Base-by-base conservation (phyloP, 2,329 filamentous ascomycete genomes). In the Lachnellula occidentalis region DNA sequence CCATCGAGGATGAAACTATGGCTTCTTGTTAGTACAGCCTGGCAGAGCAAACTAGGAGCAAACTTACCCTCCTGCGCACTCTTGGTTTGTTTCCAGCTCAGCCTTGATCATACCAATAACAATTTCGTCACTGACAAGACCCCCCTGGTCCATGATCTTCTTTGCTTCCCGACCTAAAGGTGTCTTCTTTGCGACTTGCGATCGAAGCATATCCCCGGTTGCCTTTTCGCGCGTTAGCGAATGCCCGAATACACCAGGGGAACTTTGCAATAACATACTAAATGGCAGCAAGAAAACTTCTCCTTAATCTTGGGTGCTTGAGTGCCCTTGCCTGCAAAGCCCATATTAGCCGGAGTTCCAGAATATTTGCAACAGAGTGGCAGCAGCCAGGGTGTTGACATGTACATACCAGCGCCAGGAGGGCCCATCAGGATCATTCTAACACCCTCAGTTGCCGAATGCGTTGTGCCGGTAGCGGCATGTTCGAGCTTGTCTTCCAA, bases 61-160 rank as follows among this genome's bases (percentile, higher is more conserved):
- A 51, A 76, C 82, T 66, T 80, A 96, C 92, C 94, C 94, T 75
- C 92, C 92, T 78, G 89, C 89, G 83, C 94, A 99, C 78, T 99
- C 92, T 69, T 82, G 76, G 79, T 99, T 99, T 76, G 81, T 87
- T 69, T 95, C 88, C 50, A 99, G 82, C 81, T 99, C 92, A 72
- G 87, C 88, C 84, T 94, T 92, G 79, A 99, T 99, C 94, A 99
- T 99, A 75, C 92, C 91, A 74, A 99, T 89, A 83, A 99, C 92
- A 71, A 99, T 99, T 72, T 97, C 92, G 74, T 99, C 94, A 74
- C 91, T 95, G 72, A 99, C 94, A 56, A 99, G 85, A 65, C 92
- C 92, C 67, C 94, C 94, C 72, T 92, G 88, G 71, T 99, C 94
- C 94, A 99, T 99, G 74, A 99, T 99, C 85, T 97, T 97, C 86